These are phyloP conservation scores for Coemansia sp. DNA, from an alignment of 192 early-diverging fungal genomes.

Conservation along the genomic window DNA sequence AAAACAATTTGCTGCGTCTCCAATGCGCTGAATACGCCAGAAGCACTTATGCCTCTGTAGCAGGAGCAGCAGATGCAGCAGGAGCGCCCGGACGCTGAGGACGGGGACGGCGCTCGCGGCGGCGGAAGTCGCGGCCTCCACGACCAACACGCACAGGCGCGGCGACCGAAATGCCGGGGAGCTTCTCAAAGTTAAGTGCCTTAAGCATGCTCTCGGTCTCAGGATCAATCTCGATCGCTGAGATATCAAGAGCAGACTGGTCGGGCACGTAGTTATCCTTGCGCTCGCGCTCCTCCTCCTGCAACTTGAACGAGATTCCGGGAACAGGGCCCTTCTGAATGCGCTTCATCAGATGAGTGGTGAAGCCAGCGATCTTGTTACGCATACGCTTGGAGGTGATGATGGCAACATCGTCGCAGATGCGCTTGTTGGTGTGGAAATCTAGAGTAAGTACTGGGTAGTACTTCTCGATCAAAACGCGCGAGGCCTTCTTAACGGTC, in stretches of 20 bases:
- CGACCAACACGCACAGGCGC: slow-evolving; percentile 48
- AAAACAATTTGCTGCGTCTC: background rate
- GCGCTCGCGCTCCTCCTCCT: slow-evolving; percentile 99
- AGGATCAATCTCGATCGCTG: slow-evolving; percentile 90
- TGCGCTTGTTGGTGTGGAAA: slow-evolving; percentile 99
- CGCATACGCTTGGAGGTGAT: slow-evolving; percentile 98
- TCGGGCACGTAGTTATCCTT: slow-evolving; percentile 99
- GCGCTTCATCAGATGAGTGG: slow-evolving; percentile 99
- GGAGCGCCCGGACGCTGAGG: slow-evolving; percentile 39
- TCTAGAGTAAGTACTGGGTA: slow-evolving; percentile 98
- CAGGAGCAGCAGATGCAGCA: slow-evolving; percentile 26
- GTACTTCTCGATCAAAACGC: slow-evolving; percentile 99
- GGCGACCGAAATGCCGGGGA: slow-evolving; percentile 76
- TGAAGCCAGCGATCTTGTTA: slow-evolving; percentile 99
- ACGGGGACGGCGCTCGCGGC: slow-evolving; percentile 45
- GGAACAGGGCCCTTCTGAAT: slow-evolving; percentile 98
- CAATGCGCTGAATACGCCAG: background rate
- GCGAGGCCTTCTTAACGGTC: slow-evolving; percentile 99
- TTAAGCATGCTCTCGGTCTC: slow-evolving; percentile 97
- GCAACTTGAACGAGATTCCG: slow-evolving; percentile 99
- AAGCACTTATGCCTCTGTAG: slow-evolving; percentile 38
- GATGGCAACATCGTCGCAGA: slow-evolving; percentile 95
- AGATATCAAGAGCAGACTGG: slow-evolving; percentile 90
- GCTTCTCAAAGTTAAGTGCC: slow-evolving; percentile 91
- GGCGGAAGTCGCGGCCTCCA: slow-evolving; percentile 50